Base-by-base conservation (phyloP, 179 eudicot genomes). In the Pouteria campechiana region DNA sequence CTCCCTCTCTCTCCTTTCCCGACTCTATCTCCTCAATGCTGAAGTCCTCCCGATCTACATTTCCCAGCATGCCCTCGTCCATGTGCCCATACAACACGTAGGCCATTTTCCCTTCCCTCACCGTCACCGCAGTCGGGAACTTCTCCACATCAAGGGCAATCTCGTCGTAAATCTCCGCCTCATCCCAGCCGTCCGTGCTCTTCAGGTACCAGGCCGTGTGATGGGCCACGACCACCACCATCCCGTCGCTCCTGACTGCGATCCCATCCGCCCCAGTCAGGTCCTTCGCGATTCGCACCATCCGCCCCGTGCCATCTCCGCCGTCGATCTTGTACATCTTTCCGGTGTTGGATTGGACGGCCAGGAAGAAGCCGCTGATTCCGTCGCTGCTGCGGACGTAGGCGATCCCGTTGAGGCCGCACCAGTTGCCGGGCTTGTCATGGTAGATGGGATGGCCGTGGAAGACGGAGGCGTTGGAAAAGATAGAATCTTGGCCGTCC, bases 71-170 rank as follows among this genome's bases (percentile, higher is more conserved):
- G 19, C 67, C 86, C 89, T 89, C 95, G 14, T 68, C 63, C 17
- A 66, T 66, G 25, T 78, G 60, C 40, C 97, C 97, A 57, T 81
- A 85, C 46, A 85, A 46, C 81, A 76, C 83, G 47, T 85, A 89
- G 22, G 72, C 95, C 77, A 93, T 76, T 5, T 58, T 64, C 11
- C 67, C 74, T 5, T 58, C 79, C 6, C 86, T 89, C 1, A 81
- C 53, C 0, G 69, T 56, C 19, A 85, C 81, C 1, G 73, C 60
- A 8, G 77, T 73, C 3, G 89, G 66, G 22, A 60, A 80, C 61
- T 79, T 65, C 17, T 71, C 72, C 1, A 6, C 54, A 4, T 81
- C 89, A 25, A 89, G 93, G 73, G 75, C 66, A 60, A 76, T 78
- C 42, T 78, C 79, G 75, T 85, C 97, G 74, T 60, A 73, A 17